Evolutionary conservation across 2,329 filamentous ascomycete species (phyloP), one percentile per base, ranked within the genome.

Genomic region (Paraphoma chrysanthemicola): DNA sequence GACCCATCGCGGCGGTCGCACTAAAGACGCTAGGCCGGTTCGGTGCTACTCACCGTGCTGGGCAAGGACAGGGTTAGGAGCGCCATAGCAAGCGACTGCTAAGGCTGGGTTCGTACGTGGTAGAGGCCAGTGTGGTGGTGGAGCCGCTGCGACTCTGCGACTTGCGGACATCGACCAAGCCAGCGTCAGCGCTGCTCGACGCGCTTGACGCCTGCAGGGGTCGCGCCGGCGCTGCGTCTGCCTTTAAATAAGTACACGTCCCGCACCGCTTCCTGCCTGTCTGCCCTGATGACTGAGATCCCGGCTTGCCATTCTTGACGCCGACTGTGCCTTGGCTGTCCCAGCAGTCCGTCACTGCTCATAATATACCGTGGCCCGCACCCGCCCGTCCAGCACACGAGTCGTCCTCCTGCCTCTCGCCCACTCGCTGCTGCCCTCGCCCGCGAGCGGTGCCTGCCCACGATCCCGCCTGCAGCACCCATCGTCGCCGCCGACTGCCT

Each of bases 161-260:
- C 23, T 23, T 36, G 33, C 33, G 33, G 33, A 10, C 10, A 29
- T 47, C 44, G 14, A 36, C n/a, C 43, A 31, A 23, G n/a, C 56
- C 50, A 63, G 62, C 61, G 63, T 57, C 62, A 63, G 66, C 60
- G 43, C 54, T 45, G 57, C 23, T 53, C 43, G 49, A 47, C 48
- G 48, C 16, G 36, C 45, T 42, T 59, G 53, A 56, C 52, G 51
- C 59, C 57, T 62, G 68, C 63, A 64, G 63, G 62, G 63, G 62
- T 23, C 23, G 23, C 23, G 23, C 23, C 23, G 65, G 63, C 50
- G 53, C 53, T 48, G 62, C 49, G 57, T 54, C 64, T 52, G 57
- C 56, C 64, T 59, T 71, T 68, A 69, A 69, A 70, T 69, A 67
- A 46, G 23, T 46, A 29, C 28, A 9, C 56, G 54, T 62, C 62